Evolutionary conservation across 306 rosid species (phyloP).

Genomic region (Hippophae gyantsensis): DNA sequence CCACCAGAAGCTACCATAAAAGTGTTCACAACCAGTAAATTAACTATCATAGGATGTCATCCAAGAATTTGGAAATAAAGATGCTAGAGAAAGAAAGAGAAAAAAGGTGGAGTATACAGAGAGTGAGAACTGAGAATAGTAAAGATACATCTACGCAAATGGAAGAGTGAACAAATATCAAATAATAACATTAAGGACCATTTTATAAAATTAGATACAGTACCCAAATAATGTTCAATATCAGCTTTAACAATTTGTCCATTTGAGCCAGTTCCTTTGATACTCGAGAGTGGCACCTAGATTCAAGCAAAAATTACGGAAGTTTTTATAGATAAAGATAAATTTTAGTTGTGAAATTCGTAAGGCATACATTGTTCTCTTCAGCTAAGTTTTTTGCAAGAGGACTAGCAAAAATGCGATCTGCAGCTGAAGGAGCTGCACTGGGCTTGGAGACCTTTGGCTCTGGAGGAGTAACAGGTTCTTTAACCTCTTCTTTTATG

Average conservation of each 20-base stretch:
- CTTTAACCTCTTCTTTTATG: conserved; percentile 53
- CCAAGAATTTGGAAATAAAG: conserved; percentile 1
- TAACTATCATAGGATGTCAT: conserved; percentile 4
- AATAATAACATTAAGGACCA: not conserved
- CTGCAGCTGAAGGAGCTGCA: conserved; percentile 46
- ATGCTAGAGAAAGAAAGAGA: not conserved
- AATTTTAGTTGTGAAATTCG: conserved; percentile 12
- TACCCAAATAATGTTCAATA: conserved; percentile 90
- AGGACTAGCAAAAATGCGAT: conserved; percentile 87
- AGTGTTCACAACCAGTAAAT: conserved; percentile 13
- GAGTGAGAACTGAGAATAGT: too few relatives aligned
- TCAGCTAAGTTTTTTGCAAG: conserved; percentile 89
- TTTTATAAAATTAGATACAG: conserved; percentile 8
- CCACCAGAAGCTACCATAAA: conserved; percentile 59
- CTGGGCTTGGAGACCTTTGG: conserved; percentile 59
- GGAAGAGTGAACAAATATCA: conserved; percentile 3
- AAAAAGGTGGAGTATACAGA: not conserved
- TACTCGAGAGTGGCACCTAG: conserved; percentile 74
- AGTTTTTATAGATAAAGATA: not conserved
- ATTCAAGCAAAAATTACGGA: conserved; percentile 8
- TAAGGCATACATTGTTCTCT: conserved; percentile 64
- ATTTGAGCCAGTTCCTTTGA: conserved; percentile 92
- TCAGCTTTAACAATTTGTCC: conserved; percentile 93
- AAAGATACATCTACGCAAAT: too few relatives aligned
- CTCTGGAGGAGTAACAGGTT: conserved; percentile 53